These are phyloP conservation scores for Solanum bulbocastanum DNA, from an alignment of 257 asterid genomes.

Conservation along the genomic window DNA sequence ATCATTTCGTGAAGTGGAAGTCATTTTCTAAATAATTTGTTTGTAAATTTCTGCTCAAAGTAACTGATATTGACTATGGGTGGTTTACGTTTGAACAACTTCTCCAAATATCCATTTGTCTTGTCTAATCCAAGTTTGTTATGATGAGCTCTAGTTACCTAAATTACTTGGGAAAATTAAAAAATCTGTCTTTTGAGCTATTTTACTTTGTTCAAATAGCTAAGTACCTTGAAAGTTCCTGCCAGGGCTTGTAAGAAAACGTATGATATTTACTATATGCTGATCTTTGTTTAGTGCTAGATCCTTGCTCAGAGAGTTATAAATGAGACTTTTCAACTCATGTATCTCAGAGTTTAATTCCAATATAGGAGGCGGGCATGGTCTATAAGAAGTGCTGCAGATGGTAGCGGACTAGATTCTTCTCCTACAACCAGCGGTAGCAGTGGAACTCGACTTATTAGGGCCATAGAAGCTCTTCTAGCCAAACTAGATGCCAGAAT, in stretches of 20 bases:
- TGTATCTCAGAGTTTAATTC: background rate
- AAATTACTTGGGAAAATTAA: background rate
- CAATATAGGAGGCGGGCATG: constrained; percentile 37
- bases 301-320: background rate
- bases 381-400: constrained; percentile 64
- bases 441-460: constrained; percentile 62
- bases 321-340: background rate
- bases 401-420: constrained; percentile 38
- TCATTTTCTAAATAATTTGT: background rate
- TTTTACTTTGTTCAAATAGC: background rate
- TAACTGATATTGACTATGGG: background rate
- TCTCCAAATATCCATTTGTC: background rate
- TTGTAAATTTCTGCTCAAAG: background rate
- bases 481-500: constrained; percentile 31
- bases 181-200: background rate
- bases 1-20: background rate
- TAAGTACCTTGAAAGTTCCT: background rate
- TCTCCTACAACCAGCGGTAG: constrained; percentile 27
- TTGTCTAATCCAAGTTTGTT: background rate
- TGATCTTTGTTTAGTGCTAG: background rate
- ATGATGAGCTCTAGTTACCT: background rate
- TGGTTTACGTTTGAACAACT: background rate
- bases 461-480: constrained; percentile 49
- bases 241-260: background rate
- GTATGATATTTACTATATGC: background rate